Percentiles rank a stretch among this genome's conserved stretches.
These are phyloP conservation scores for Penicillium malachiteum DNA, from an alignment of 495 filamentous ascomycete species.

Conservation along the genomic window DNA sequence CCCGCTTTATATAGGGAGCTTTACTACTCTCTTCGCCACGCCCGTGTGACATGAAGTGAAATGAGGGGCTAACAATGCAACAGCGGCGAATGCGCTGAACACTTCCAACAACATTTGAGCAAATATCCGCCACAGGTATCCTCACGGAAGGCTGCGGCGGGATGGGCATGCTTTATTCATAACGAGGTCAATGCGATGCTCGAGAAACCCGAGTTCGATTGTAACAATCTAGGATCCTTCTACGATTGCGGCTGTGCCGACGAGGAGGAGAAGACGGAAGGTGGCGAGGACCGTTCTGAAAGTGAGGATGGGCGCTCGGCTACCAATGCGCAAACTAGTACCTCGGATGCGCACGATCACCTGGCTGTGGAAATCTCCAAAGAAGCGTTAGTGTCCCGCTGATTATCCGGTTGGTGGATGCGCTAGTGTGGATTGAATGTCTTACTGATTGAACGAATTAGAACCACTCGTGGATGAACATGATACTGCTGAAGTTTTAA, in stretches of 20 bases:
- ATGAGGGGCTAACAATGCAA: conserved; percentile 18
- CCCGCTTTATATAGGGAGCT: neutral
- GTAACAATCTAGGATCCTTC: conserved; percentile 81
- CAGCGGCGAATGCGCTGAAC: conserved; percentile 89
- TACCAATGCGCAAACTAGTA: conserved; percentile 7
- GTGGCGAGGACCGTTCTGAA: neutral
- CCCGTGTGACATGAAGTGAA: neutral
- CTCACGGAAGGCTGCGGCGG: conserved; percentile 76
- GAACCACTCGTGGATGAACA: neutral
- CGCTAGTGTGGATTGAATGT: neutral
- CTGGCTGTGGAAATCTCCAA: conserved; percentile 41
- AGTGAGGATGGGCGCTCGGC: conserved; percentile 6
- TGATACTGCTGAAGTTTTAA: neutral
- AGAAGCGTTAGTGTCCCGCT: conserved; percentile 35
- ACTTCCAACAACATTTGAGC: conserved; percentile 79
- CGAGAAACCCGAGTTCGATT: conserved; percentile 81
- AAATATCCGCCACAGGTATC: conserved; percentile 91
- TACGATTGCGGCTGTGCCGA: conserved; percentile 96
- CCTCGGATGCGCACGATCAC: conserved; percentile 14
- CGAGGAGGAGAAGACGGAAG: conserved; percentile 56
- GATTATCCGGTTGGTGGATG: neutral
- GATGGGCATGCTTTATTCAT: conserved; percentile 93
- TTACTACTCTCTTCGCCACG: neutral
- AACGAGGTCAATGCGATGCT: conserved; percentile 91
- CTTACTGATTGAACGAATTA: neutral